Percentiles rank a stretch among this genome's conserved stretches.
Evolutionary conservation across 805 yeast genomes (phyloP).

Genomic region (Wickerhamiella qilinensis): DNA sequence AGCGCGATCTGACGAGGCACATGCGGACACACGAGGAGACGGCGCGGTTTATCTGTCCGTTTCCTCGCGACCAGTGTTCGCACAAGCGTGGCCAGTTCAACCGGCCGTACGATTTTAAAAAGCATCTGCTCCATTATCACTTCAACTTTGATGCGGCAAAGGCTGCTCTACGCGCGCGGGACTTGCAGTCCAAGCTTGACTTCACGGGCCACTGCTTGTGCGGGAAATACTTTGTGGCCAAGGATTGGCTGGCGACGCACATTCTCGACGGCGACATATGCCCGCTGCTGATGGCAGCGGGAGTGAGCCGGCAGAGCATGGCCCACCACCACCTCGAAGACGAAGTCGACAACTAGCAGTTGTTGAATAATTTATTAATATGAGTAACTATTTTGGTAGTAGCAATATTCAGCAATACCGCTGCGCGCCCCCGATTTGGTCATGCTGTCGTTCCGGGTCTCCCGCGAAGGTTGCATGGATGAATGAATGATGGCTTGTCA

Average conservation of each 20-base stretch:
- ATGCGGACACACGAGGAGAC: slow-evolving; percentile 43
- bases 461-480: too few species aligned
- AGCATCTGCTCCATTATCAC: slow-evolving; percentile 45
- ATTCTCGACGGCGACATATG: slow-evolving; percentile 17
- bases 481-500: too few species aligned
- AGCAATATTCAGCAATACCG: too few species aligned
- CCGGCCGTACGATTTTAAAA: slow-evolving; percentile 52
- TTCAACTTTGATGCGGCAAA: slow-evolving; percentile 35
- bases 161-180: slow-evolving; percentile 29
- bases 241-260: slow-evolving; percentile 41
- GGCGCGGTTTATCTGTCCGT: slow-evolving; percentile 41
- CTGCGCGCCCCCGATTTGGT: too few species aligned
- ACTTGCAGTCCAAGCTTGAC: slow-evolving; percentile 35
- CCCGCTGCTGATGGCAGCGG: slow-evolving; percentile 1
- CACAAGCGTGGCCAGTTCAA: slow-evolving; percentile 50
- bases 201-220: slow-evolving; percentile 40
- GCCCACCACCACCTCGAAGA: too few species aligned
- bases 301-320: too few species aligned
- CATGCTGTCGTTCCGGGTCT: too few species aligned
- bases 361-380: too few species aligned
- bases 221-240: slow-evolving; percentile 31
- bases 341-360: too few species aligned
- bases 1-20: slow-evolving; percentile 48
- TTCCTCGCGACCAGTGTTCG: slow-evolving; percentile 36
- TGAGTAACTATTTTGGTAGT: too few species aligned